Evolutionary conservation across 106 monocot genomes (phyloP).

Genomic region (Ottelia alismoides): DNA sequence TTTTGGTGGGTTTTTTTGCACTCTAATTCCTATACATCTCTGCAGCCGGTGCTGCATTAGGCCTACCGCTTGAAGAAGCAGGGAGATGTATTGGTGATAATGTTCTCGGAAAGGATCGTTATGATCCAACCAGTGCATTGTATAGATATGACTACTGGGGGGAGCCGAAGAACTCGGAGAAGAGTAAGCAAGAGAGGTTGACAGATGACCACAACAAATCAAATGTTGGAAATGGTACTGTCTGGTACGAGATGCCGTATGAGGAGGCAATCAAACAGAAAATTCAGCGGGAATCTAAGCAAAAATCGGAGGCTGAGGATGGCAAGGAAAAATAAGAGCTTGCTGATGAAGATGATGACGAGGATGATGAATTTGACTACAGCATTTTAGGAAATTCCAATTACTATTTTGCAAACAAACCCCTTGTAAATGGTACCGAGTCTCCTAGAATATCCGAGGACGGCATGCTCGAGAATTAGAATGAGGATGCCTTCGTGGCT

Average conservation of each 20-base stretch:
- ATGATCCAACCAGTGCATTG: constrained; percentile 56
- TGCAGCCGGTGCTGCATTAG: constrained; percentile 71
- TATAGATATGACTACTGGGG: constrained; percentile 90
- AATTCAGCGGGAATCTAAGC: constrained; percentile 24
- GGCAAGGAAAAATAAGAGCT: constrained; percentile 9
- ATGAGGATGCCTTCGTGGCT: too few relatives aligned
- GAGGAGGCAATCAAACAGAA: constrained; percentile 56
- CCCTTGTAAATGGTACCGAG: constrained; percentile 36
- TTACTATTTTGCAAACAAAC: constrained; percentile 14
- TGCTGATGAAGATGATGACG: constrained; percentile 6
- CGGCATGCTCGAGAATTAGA: constrained; percentile 55
- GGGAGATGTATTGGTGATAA: constrained; percentile 61
- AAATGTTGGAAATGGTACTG: constrained; percentile 46
- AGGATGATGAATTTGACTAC: constrained; percentile 60
- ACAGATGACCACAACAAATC: constrained; percentile 57
- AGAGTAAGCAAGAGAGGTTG: constrained; percentile 46
- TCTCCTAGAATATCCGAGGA: constrained; percentile 42
- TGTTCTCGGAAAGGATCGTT: constrained; percentile 39
- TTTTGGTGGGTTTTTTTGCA: too few relatives aligned
- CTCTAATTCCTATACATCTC: too few relatives aligned
- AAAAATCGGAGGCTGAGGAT: constrained; percentile 18
- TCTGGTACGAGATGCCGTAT: constrained; percentile 94
- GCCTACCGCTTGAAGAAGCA: constrained; percentile 83
- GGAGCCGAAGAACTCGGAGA: constrained; percentile 72
- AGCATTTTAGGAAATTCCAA: constrained; percentile 29